Conservation (phyloP, 139 green algal species). For the Nannochloris sp. region DNA sequence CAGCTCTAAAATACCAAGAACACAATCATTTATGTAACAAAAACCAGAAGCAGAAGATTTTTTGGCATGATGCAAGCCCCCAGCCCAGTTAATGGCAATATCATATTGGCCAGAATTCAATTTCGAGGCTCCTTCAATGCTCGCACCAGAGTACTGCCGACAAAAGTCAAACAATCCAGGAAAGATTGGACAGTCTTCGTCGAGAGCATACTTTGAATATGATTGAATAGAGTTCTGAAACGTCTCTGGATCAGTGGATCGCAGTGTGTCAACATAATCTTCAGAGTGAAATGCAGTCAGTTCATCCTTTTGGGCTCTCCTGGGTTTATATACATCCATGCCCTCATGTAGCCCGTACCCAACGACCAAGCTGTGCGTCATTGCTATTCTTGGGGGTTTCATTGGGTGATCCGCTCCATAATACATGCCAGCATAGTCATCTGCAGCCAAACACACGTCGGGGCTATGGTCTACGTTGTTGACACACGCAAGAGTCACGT, state of each 20-base stretch:
- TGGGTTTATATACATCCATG: constrained; percentile 74
- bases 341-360: constrained; percentile 88
- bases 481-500: constrained; percentile 12
- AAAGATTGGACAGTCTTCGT: constrained; percentile 86
- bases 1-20: constrained; percentile 94
- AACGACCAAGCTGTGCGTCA: constrained; percentile 91
- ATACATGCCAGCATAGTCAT: constrained; percentile 75
- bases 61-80: constrained; percentile 96
- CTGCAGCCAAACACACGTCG: constrained; percentile 25
- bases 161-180: constrained; percentile 74
- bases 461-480: not conserved
- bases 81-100: constrained; percentile 96
- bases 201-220: constrained; percentile 67
- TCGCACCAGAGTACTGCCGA: constrained; percentile 77
- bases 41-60: constrained; percentile 84
- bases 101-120: constrained; percentile 81
- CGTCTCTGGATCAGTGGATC: constrained; percentile 59
- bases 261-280: constrained; percentile 81
- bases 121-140: constrained; percentile 61
- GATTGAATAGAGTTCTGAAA: constrained; percentile 22
- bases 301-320: constrained; percentile 63
- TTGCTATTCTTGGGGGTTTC: constrained; percentile 91
- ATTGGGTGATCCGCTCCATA: constrained; percentile 96
- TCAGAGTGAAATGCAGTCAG: constrained; percentile 81
- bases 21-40: constrained; percentile 97